phyloP scores from a whole-genome alignment of 140 eudicot genomes.

The Flaveria floridana region DNA sequence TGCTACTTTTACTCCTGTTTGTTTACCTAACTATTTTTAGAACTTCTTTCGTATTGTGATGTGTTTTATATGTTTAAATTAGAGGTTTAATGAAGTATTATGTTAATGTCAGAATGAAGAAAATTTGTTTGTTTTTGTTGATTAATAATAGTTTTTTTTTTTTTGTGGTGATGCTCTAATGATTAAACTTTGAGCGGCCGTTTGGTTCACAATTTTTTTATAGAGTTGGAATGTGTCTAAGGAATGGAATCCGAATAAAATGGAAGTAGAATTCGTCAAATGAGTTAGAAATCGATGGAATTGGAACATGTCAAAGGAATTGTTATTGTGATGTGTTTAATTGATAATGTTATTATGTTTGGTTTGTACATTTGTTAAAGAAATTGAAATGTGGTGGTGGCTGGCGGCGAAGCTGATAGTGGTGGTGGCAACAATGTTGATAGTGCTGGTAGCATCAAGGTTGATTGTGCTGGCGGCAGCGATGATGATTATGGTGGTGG shows the following conservation, averaged over 20 bases:
- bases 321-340: no score
- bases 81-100: background rate
- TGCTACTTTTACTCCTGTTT: slow-evolving; percentile 14
- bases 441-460: no score
- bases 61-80: background rate
- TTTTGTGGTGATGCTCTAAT: slow-evolving; percentile 1
- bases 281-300: no score
- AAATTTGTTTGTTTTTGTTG: background rate
- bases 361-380: background rate
- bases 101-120: background rate
- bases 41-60: background rate
- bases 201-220: background rate
- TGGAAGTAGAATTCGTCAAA: no score
- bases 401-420: background rate
- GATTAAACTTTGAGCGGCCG: background rate
- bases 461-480: background rate
- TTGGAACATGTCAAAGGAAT: no score
- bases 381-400: background rate
- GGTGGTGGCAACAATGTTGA: no score
- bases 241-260: no score
- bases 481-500: background rate
- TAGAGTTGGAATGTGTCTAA: no score
- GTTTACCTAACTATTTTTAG: background rate
- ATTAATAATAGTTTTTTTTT: slow-evolving; percentile 14
- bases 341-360: no score